phyloP scores from a whole-genome alignment of 2,329 filamentous ascomycete genomes.

The Pseudocercospora musae region DNA sequence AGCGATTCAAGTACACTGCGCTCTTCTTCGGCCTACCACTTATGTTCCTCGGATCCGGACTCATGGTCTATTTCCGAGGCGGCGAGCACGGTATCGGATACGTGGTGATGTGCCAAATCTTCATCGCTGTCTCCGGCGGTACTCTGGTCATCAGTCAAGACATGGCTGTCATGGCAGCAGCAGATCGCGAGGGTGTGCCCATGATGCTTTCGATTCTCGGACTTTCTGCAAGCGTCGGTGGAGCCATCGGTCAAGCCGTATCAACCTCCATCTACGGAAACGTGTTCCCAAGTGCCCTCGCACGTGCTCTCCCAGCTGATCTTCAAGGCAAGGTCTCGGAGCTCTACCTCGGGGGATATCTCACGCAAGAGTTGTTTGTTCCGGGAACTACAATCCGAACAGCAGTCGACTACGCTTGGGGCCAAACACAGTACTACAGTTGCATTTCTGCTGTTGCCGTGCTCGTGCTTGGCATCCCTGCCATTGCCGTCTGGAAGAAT shows the following conservation, averaged over 20 bases:
- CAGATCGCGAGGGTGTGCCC: conserved; percentile 34
- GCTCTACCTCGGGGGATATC: conserved; percentile 28
- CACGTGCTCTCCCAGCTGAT: conserved; percentile 13
- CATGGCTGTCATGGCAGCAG: conserved; percentile 53
- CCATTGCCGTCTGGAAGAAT: conserved; percentile 37
- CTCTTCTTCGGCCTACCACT: conserved; percentile 36
- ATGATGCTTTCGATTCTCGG: conserved; percentile 36
- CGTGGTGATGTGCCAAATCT: conserved; percentile 55
- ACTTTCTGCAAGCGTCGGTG: conserved; percentile 32
- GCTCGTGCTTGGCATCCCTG: conserved; percentile 32
- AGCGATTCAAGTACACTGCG: conserved; percentile 49
- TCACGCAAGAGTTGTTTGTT: conserved; percentile 34
- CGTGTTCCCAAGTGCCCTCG: conserved; percentile 18
- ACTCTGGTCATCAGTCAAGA: conserved; percentile 55
- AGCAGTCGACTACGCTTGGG: conserved; percentile 48
- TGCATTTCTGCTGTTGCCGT: conserved; percentile 39
- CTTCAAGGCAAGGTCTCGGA: conserved; percentile 30
- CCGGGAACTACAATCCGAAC: conserved; percentile 42
- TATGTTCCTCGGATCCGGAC: conserved; percentile 33
- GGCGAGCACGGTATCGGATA: conserved; percentile 45
- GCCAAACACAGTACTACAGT: conserved; percentile 45
- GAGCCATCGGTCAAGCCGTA: conserved; percentile 29
- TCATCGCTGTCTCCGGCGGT: conserved; percentile 54
- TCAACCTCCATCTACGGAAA: conserved; percentile 35
- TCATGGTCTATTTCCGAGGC: conserved; percentile 38